These are phyloP conservation scores for Physaria fendleri DNA, from an alignment of 345 rosid genomes.

Conservation along the genomic window DNA sequence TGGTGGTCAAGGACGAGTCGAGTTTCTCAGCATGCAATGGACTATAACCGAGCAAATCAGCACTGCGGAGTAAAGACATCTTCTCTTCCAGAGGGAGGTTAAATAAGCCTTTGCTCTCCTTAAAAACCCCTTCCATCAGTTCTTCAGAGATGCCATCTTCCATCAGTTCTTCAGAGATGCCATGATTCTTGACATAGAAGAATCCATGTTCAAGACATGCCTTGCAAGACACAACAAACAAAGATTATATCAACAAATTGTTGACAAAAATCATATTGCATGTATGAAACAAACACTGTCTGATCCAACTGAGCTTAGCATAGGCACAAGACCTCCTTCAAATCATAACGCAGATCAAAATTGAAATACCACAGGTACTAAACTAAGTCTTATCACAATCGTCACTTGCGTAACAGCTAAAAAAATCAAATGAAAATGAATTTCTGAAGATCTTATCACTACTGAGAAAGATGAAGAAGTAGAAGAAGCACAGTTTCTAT, in stretches of 20 bases:
- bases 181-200: slow-evolving; percentile 85
- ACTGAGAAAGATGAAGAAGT: neutral
- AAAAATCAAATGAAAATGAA: too few species aligned
- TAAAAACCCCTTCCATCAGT: slow-evolving; percentile 26
- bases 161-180: slow-evolving; percentile 50
- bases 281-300: neutral
- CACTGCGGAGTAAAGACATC: slow-evolving; percentile 37
- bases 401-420: neutral
- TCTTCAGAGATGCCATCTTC: slow-evolving; percentile 49
- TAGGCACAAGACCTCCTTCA: neutral
- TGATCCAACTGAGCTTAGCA: neutral
- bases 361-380: neutral
- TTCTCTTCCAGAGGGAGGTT: too few species aligned
- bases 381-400: neutral
- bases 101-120: too few species aligned
- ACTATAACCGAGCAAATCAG: slow-evolving; percentile 61
- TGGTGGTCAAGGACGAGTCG: slow-evolving; percentile 22
- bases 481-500: neutral
- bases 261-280: too few species aligned
- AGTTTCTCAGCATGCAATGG: slow-evolving; percentile 57
- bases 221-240: slow-evolving; percentile 35
- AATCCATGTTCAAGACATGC: slow-evolving; percentile 83
- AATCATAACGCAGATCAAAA: neutral
- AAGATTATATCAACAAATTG: neutral
- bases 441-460: neutral